Base-by-base conservation (phyloP, 176 grass and related monocot genomes). In the Juncus effusus region DNA sequence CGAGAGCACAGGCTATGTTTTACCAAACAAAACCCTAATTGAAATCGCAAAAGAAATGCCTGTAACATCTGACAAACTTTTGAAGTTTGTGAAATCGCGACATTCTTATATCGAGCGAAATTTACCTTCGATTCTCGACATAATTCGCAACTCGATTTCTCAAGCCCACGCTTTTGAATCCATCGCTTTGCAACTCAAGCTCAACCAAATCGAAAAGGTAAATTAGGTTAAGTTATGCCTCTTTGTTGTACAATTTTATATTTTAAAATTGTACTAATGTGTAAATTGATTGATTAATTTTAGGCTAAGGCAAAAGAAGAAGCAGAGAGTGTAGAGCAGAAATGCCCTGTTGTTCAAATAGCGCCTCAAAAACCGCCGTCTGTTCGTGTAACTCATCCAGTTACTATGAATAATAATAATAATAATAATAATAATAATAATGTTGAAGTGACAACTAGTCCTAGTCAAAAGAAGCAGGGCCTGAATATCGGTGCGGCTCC, bases 21-120 rank as follows among this genome's bases (percentile, higher is more conserved):
- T 99, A 70, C 94, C 94, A 16, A 99, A 93, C 72, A 99, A 78
- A 78, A 72, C 19, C 55, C 72, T 99, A 69, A 69, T 93, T 83
- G 88, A 99, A 67, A 99, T 99, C 81, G 80, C 85, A 79, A 96
- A 88, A 80, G 80, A 99, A 72, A 89, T 89, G 85, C 94, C 94
- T 70, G 56, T 61, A 60, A 66, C 84, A 73, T 58, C 76, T 76
- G 83, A 39, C 70, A 84, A 84, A 74, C 83, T 93, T 41, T 78
- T 62, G 59, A 79, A 64, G 62, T 55, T 93, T 36, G 80, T 99
- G 51, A 93, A 84, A 89, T 80, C 72, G 62, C 88, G 84, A 65
- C 87, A 87, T 76, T 81, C 88, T 82, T 79, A 75, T 82, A 77
- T 93, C 55, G 94, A 93, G 70, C 65, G 74, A 16, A 70, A 80